Evolutionary conservation across 345 rosid genomes (phyloP).

Genomic region (Garcia nutans): DNA sequence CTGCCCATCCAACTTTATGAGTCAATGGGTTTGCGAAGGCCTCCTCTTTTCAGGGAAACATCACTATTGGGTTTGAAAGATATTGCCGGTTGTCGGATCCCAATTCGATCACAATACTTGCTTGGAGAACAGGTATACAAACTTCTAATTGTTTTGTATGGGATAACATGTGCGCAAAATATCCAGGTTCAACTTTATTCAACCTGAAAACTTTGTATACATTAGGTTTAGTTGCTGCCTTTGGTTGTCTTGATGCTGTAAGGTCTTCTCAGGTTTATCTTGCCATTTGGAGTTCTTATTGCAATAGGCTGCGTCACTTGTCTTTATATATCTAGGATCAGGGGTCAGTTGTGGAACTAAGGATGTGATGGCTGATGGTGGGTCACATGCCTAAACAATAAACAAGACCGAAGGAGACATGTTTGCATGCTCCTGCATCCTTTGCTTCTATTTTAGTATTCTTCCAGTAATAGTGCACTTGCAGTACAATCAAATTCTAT

Average conservation of each 20-base stretch:
- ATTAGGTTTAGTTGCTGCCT: not conserved
- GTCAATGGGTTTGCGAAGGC: conserved; percentile 76
- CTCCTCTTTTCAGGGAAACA: conserved; percentile 71
- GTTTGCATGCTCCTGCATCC: no score
- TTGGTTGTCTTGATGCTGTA: not conserved
- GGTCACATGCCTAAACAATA: no score
- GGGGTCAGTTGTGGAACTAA: no score
- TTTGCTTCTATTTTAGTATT: no score
- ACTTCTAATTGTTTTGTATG: not conserved
- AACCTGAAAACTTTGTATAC: conserved; percentile 8
- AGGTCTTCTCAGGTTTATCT: not conserved
- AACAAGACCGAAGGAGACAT: no score
- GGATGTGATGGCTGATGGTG: no score
- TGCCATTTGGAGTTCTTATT: not conserved
- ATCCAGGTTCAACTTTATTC: conserved; percentile 17
- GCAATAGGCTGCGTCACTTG: not conserved
- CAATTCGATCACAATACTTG: conserved; percentile 33
- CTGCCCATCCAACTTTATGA: conserved; percentile 64
- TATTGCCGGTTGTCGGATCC: conserved; percentile 51
- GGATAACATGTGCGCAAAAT: not conserved
- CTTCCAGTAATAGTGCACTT: no score
- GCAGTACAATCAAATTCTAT: no score
- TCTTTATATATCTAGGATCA: no score
- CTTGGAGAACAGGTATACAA: not conserved
- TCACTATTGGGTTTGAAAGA: conserved; percentile 93